These are phyloP conservation scores for Candida boleticola DNA, from an alignment of 805 yeast genomes.

Conservation along the genomic window DNA sequence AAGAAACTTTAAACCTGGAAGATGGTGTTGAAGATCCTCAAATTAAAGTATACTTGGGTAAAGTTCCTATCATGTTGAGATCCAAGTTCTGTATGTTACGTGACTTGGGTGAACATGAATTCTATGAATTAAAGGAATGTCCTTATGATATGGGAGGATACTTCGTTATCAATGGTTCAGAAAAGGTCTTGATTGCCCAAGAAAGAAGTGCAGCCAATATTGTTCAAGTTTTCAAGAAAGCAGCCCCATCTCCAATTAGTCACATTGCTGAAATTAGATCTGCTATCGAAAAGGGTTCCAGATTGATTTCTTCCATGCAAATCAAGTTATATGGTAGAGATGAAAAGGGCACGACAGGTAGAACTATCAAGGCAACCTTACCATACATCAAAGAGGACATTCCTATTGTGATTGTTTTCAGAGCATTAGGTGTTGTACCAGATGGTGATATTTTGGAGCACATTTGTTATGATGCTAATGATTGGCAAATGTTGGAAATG, in stretches of 20 bases:
- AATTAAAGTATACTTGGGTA: slow-evolving; percentile 84
- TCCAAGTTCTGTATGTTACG: slow-evolving; percentile 93
- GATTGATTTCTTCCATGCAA: slow-evolving; percentile 91
- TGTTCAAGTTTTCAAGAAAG: slow-evolving; percentile 96
- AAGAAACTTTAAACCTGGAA: slow-evolving; percentile 34
- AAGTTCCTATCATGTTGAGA: slow-evolving; percentile 96
- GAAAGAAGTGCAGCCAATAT: slow-evolving; percentile 98
- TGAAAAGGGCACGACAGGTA: slow-evolving; percentile 62
- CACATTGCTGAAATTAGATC: slow-evolving; percentile 96
- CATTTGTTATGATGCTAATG: slow-evolving; percentile 95
- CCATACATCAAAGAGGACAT: slow-evolving; percentile 97
- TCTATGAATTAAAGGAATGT: slow-evolving; percentile 94
- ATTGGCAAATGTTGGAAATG: slow-evolving; percentile 99
- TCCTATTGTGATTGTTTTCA: slow-evolving; percentile 93
- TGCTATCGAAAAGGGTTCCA: slow-evolving; percentile 95
- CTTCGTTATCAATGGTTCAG: slow-evolving; percentile 97
- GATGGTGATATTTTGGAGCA: slow-evolving; percentile 99
- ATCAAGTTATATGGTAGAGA: slow-evolving; percentile 86
- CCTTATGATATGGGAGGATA: slow-evolving; percentile 99
- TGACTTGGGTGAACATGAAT: slow-evolving; percentile 87
- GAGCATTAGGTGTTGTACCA: slow-evolving; percentile 98
- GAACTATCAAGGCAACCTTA: slow-evolving; percentile 91
- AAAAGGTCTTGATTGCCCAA: slow-evolving; percentile 96
- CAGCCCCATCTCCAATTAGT: slow-evolving; percentile 95
- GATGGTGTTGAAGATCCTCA: slow-evolving; percentile 58